Percentiles rank a stretch among this genome's conserved stretches.
Evolutionary conservation across 2,329 filamentous ascomycete genomes (phyloP).

Genomic region (Colletotrichum nymphaeae): DNA sequence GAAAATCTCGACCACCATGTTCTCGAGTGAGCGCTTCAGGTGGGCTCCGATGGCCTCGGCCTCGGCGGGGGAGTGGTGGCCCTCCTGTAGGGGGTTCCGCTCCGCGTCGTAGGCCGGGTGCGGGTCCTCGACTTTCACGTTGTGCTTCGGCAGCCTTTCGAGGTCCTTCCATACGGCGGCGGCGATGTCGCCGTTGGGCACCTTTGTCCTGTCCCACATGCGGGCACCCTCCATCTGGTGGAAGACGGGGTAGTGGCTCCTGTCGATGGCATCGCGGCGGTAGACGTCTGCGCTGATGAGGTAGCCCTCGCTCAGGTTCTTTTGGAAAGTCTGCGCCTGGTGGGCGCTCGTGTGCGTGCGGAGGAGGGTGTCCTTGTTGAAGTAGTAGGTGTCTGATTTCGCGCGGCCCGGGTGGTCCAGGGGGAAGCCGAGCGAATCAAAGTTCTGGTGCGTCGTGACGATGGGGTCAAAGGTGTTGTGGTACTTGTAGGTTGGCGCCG

Average conservation of each 20-base stretch:
- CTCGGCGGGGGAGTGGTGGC: constrained; percentile 79
- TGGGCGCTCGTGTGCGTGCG: constrained; percentile 96
- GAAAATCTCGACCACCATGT: constrained; percentile 92
- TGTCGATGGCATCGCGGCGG: constrained; percentile 92
- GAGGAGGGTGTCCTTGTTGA: constrained; percentile 85
- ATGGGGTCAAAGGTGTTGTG: constrained; percentile 86
- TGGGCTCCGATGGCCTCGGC: constrained; percentile 86
- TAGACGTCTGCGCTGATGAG: constrained; percentile 96
- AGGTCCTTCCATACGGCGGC: constrained; percentile 78
- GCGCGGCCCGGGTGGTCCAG: constrained; percentile 87
- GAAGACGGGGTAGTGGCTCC: constrained; percentile 95
- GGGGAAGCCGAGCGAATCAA: constrained; percentile 95
- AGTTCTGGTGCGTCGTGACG: constrained; percentile 88
- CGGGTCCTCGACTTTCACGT: constrained; percentile 83
- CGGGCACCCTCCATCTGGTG: constrained; percentile 98
- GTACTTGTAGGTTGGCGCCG: constrained; percentile 76
- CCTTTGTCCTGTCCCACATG: constrained; percentile 81
- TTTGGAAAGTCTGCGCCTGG: constrained; percentile 83
- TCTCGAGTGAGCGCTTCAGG: constrained; percentile 88
- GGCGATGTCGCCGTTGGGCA: constrained; percentile 68
- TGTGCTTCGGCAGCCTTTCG: constrained; percentile 76
- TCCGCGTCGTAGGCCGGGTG: constrained; percentile 82
- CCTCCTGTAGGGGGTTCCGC: constrained; percentile 84
- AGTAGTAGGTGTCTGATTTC: constrained; percentile 93
- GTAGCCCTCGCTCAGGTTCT: constrained; percentile 80